Evolutionary conservation across 176 grass and related monocot genomes (phyloP), one percentile per base, ranked within the genome.

Genomic region (Raddia distichophylla): DNA sequence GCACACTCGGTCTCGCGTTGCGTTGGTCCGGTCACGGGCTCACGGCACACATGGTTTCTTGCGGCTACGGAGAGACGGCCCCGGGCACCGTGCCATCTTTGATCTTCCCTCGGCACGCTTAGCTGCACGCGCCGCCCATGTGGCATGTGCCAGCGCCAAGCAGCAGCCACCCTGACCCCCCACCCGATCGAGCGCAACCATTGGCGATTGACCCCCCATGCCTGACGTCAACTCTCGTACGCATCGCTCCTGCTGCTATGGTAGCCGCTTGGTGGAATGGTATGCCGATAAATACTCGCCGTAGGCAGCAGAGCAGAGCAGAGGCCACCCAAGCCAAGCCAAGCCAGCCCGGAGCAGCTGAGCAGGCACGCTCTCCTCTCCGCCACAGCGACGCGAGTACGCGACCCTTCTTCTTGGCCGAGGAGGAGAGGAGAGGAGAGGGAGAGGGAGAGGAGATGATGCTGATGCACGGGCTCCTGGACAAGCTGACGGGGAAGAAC

Each of bases 401-500:
- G 27, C 27, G 27, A 27, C 27, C 27, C 27, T 27, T 27, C 27
- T 27, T 27, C 27, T 27, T 27, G 27, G 27, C 27, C 27, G 27
- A 27, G 1, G 27, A 14, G 60, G 10, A 18, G 14, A 54, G 20
- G 46, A 52, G n/a, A n/a, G n/a, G n/a, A n/a, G n/a, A n/a, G n/a
- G n/a, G n/a, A n/a, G 47, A 61, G 20, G 7, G 54, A 46, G 67
- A 89, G 33, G 54, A 46, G 67, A 89, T 32, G 79, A 89, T 97
- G 94, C 84, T 83, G 60, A 10, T 84, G 49, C 83, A 91, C 22
- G 72, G 57, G 32, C 2, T 94, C 5, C 1, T 71, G 1, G 90
- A 92, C 51, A 20, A 58, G 56, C 50, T 97, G 44, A 90, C 69
- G 45, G 92, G 89, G 75, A 86, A 88, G 87, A 87, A 91, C 82